Conservation (phyloP, 208 protist genomes). For the Leishmania gerbilli region DNA sequence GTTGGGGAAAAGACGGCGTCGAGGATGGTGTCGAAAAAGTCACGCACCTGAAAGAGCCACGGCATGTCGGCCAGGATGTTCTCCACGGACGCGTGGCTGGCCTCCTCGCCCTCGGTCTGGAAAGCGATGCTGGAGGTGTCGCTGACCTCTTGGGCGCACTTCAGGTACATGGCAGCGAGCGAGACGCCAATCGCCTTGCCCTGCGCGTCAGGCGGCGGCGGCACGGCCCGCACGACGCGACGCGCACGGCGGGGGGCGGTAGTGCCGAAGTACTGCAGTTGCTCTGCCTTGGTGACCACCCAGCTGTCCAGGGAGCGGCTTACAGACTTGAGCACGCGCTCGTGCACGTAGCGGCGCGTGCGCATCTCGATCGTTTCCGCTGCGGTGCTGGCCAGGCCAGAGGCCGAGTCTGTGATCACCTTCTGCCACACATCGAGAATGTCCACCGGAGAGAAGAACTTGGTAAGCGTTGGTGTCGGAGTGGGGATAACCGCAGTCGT, state of each 20-base stretch:
- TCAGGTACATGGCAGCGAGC: conserved; percentile 52
- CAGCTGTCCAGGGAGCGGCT: conserved; percentile 56
- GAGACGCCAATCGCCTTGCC: conserved; percentile 53
- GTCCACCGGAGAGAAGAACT: conserved; percentile 55
- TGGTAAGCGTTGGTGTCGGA: conserved; percentile 41
- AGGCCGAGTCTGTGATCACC: conserved; percentile 41
- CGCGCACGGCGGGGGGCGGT: conserved; percentile 32
- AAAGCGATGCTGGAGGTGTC: conserved; percentile 29
- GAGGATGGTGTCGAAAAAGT: conserved; percentile 67
- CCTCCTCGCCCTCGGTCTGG: conserved; percentile 17
- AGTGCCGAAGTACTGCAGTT: conserved; percentile 61
- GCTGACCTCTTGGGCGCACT: conserved; percentile 29
- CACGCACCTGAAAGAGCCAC: conserved; percentile 64
- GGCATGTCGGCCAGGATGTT: conserved; percentile 60
- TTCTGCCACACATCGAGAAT: conserved; percentile 67
- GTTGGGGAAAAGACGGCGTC: conserved; percentile 45
- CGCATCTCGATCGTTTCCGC: conserved; percentile 29
- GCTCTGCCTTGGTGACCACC: conserved; percentile 61
- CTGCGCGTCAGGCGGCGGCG: conserved; percentile 21
- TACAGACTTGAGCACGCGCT: conserved; percentile 61
- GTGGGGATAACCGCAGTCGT: conserved; percentile 27
- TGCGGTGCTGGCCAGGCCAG: conserved; percentile 15
- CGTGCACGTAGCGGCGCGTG: conserved; percentile 55
- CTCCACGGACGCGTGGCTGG: conserved; percentile 11
- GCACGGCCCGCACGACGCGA: conserved; percentile 33